These are phyloP conservation scores for Gymnopilus junonius DNA, from an alignment of 768 basidiomycete genomes.

Conservation along the genomic window DNA sequence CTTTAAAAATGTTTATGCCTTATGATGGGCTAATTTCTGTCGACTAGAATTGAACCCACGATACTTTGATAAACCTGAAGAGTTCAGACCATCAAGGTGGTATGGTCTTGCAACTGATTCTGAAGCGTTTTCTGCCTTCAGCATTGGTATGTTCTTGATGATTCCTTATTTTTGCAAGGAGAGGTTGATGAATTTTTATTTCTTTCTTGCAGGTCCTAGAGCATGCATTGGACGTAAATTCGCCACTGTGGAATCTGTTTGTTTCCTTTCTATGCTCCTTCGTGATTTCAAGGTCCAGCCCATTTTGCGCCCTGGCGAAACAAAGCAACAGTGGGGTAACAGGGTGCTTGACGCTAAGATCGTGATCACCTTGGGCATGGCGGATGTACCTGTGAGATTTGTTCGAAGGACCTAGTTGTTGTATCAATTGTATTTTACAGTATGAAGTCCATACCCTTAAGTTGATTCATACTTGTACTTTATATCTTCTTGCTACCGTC, in stretches of 20 bases:
- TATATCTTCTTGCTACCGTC: background rate
- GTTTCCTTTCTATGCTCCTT: slow-evolving; percentile 54
- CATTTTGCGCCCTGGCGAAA: slow-evolving; percentile 42
- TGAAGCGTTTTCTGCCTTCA: slow-evolving; percentile 51
- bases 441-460: background rate
- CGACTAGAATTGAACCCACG: slow-evolving; percentile 51
- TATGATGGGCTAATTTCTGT: background rate
- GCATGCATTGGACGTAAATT: slow-evolving; percentile 62
- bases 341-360: slow-evolving; percentile 43
- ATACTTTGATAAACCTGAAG: slow-evolving; percentile 52
- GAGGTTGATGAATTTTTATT: too few relatives aligned
- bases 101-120: slow-evolving; percentile 44
- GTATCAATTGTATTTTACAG: background rate
- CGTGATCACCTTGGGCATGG: slow-evolving; percentile 38
- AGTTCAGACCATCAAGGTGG: slow-evolving; percentile 57
- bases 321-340: slow-evolving; percentile 38
- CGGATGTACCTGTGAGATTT: slow-evolving; percentile 37
- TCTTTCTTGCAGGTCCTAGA: slow-evolving; percentile 45
- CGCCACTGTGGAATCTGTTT: slow-evolving; percentile 54
- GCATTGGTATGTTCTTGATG: slow-evolving; percentile 37
- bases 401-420: slow-evolving; percentile 24
- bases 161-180: background rate
- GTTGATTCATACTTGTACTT: background rate
- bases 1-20: background rate
- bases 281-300: slow-evolving; percentile 59